phyloP scores from a whole-genome alignment of 2,329 filamentous ascomycete genomes.

The Fusarium sarcochroum region DNA sequence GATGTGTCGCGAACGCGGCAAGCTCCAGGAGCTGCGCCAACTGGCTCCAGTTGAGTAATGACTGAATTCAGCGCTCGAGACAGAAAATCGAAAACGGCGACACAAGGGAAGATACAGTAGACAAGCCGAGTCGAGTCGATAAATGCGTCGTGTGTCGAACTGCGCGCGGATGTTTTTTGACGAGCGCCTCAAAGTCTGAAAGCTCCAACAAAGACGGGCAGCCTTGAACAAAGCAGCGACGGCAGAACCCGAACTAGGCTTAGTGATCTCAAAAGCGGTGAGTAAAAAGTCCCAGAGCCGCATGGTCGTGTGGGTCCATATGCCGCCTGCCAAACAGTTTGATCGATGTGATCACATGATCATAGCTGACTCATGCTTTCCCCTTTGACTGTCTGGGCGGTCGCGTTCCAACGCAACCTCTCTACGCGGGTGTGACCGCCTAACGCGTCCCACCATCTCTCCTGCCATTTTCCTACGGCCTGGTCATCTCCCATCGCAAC shows the following conservation, averaged over 20 bases:
- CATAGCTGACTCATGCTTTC: slow-evolving; percentile 2
- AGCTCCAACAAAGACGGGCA: slow-evolving; percentile 44
- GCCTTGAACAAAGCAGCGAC: slow-evolving; percentile 29
- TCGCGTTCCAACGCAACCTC: slow-evolving; percentile 45
- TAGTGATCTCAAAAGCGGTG: slow-evolving; percentile 32
- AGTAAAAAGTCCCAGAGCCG: slow-evolving; percentile 16
- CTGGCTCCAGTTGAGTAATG: slow-evolving; percentile 20
- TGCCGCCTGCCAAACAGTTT: not conserved
- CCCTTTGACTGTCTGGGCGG: not conserved
- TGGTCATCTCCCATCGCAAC: slow-evolving; percentile 45
- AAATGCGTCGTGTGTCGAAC: slow-evolving; percentile 26
- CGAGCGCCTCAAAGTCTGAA: slow-evolving; percentile 39
- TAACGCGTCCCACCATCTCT: slow-evolving; percentile 48
- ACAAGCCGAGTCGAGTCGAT: slow-evolving; percentile 4
- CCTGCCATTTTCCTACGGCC: slow-evolving; percentile 35
- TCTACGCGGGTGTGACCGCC: slow-evolving; percentile 49
- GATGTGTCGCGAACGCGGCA: slow-evolving; percentile 39
- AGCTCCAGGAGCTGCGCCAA: slow-evolving; percentile 37
- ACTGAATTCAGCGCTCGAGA: slow-evolving; percentile 12
- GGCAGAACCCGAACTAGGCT: slow-evolving; percentile 36
- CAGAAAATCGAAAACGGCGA: slow-evolving; percentile 4
- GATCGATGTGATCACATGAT: slow-evolving; percentile 23
- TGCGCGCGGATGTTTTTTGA: slow-evolving; percentile 35
- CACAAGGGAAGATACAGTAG: slow-evolving; percentile 2
- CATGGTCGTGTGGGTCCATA: not conserved